Conservation (phyloP, 2,329 filamentous ascomycete species). For the Apiospora pterosperma region DNA sequence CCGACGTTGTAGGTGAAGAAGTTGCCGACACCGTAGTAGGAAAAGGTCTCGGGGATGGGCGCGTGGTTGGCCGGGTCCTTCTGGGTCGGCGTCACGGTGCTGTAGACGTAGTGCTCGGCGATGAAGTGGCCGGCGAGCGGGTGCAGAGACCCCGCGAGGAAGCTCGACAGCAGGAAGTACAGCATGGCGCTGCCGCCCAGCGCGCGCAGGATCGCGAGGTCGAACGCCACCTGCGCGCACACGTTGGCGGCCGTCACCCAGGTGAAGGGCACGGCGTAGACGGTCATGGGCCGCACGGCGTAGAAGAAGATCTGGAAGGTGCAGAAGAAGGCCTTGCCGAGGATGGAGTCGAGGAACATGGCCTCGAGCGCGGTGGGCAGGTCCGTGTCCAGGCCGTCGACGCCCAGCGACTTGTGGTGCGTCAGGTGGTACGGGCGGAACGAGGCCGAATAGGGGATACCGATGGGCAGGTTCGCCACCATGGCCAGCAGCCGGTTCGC, state of each 20-base stretch:
- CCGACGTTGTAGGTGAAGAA: constrained; percentile 95
- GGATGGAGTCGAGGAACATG: constrained; percentile 87
- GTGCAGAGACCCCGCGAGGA: constrained; percentile 90
- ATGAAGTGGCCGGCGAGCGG: constrained; percentile 98
- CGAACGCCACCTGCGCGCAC: constrained; percentile 71
- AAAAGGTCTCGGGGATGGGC: constrained; percentile 87
- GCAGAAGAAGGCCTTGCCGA: constrained; percentile 97
- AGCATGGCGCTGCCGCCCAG: constrained; percentile 64
- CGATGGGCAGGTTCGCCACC: constrained; percentile 93
- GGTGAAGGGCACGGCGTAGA: constrained; percentile 87
- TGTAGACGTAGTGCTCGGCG: constrained; percentile 90
- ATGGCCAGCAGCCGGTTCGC: constrained; percentile 87
- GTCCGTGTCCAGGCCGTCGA: constrained; percentile 94
- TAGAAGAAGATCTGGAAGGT: constrained; percentile 99
- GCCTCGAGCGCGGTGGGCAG: constrained; percentile 90
- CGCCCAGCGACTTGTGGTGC: constrained; percentile 97
- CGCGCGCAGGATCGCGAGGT: constrained; percentile 62
- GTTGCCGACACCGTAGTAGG: constrained; percentile 93
- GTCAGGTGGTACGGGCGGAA: constrained; percentile 98
- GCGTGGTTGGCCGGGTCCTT: constrained; percentile 56
- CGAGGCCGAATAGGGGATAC: constrained; percentile 90
- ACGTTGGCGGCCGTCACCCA: constrained; percentile 83
- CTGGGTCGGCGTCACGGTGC: constrained; percentile 54
- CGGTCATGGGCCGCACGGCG: constrained; percentile 89
- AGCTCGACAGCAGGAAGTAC: constrained; percentile 86